Base-by-base conservation (phyloP, 345 rosid species). In the Durio zibethinus region DNA sequence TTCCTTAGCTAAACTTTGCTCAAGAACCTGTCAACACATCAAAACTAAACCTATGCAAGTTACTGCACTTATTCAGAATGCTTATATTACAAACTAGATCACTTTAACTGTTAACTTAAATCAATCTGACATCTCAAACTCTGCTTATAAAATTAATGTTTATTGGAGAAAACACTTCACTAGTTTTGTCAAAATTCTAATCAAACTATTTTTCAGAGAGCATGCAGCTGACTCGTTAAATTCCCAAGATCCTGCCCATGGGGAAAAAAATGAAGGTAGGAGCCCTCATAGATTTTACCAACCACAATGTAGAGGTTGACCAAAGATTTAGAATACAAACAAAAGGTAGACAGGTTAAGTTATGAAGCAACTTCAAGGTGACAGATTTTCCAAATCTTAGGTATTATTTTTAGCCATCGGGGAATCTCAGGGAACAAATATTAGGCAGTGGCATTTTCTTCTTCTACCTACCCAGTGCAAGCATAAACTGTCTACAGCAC, bases 1-100 rank as follows among this genome's bases (percentile, higher is more conserved):
- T 92, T 77, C 99, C 84, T 89, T 93, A 60, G 93, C 88, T 86
- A 95, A 87, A 87, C 97, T 93, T 38, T 97, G 98, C 82, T 93
- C 98, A 78, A 95, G 98, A 80, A 93, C 98, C 99, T 95, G 87
- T 77, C 65, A 75, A 83, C 75, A 56, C 86, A 60, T 80, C 20
- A 80, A 33, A 59, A 43, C 23, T 33, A 59, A 72, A 74, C 64
- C 45, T 59, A 79, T 31, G 74, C 16, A 75, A 84, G 52, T 53
- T 53, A 67, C 45, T 27, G 69, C 54, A 66, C 48, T 12, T 72
- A n/a, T 47, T 52, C 53, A 62, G 35, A 45, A 48, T 78, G 62
- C 69, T 72, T 31, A 64, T 10, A 9, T 23, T 61, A 56, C 42
- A 23, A 23, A 63, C 60, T 48, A 53, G 33, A 53, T 6, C 6